These are phyloP conservation scores for Nakaseomyces kungkrabaensis DNA, from an alignment of 1,139 yeast species.

Conservation along the genomic window DNA sequence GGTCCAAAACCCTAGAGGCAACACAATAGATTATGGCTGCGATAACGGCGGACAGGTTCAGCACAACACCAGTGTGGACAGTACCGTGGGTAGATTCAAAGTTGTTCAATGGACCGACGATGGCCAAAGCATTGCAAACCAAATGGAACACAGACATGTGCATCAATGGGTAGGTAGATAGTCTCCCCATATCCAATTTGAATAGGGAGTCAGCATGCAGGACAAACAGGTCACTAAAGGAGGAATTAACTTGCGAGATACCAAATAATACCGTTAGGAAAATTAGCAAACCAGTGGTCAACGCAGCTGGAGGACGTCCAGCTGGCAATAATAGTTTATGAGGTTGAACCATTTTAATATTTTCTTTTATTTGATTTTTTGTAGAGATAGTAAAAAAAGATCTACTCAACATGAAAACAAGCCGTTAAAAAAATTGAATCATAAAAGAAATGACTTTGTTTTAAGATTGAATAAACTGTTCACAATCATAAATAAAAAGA, in stretches of 20 bases:
- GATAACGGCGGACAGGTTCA: conserved; percentile 60
- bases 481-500: too few relatives aligned
- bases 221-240: conserved; percentile 31
- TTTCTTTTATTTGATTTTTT: neutral
- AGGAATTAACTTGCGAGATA: conserved; percentile 28
- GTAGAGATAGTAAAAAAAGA: neutral
- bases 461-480: too few relatives aligned
- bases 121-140: conserved; percentile 48
- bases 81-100: conserved; percentile 79
- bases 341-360: neutral
- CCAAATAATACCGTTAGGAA: conserved; percentile 40
- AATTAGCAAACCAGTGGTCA: conserved; percentile 53
- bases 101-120: conserved; percentile 52
- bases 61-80: conserved; percentile 72
- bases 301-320: conserved; percentile 45
- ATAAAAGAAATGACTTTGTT: too few relatives aligned
- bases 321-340: conserved; percentile 12
- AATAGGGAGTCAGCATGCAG: conserved; percentile 51
- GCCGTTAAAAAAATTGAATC: too few relatives aligned
- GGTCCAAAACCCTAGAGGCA: conserved; percentile 45
- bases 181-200: conserved; percentile 46
- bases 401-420: too few relatives aligned
- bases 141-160: conserved; percentile 59
- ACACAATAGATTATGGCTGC: conserved; percentile 61
- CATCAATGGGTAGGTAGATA: conserved; percentile 68